Conservation (phyloP, 805 yeast genomes). For the Metschnikowia gruessii region DNA sequence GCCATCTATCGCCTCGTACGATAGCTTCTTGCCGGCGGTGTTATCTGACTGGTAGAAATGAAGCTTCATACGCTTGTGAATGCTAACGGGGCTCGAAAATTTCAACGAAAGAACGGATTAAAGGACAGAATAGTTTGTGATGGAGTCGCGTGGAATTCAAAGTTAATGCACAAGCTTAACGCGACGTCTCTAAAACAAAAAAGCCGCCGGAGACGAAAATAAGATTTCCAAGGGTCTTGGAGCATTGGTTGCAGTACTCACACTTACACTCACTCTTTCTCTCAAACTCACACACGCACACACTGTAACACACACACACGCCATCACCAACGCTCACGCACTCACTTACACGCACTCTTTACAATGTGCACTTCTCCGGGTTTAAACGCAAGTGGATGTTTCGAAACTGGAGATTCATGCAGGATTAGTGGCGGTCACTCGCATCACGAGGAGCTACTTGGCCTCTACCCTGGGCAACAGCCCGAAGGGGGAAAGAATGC, state of each 20-base stretch:
- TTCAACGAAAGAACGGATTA: background rate
- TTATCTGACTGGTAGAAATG: slow-evolving; percentile 13
- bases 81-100: background rate
- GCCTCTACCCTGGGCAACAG: too few relatives aligned
- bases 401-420: slow-evolving; percentile 3
- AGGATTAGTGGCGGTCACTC: background rate
- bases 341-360: background rate
- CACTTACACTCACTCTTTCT: slow-evolving; percentile 2
- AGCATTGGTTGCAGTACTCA: slow-evolving; percentile 4
- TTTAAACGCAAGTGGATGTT: slow-evolving; percentile 1
- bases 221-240: slow-evolving; percentile 1
- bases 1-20: slow-evolving; percentile 12
- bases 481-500: too few relatives aligned
- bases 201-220: slow-evolving; percentile 7
- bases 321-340: background rate
- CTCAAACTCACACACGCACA: background rate
- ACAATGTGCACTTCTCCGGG: background rate
- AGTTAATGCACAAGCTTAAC: background rate
- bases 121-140: background rate
- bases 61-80: slow-evolving; percentile 10
- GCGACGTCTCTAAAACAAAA: slow-evolving; percentile 8
- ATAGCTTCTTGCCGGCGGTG: slow-evolving; percentile 11
- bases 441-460: too few relatives aligned
- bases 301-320: slow-evolving; percentile 1
- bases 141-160: slow-evolving; percentile 1